These are phyloP conservation scores for Sisymbrium irio DNA, from an alignment of 345 rosid genomes.

Conservation along the genomic window DNA sequence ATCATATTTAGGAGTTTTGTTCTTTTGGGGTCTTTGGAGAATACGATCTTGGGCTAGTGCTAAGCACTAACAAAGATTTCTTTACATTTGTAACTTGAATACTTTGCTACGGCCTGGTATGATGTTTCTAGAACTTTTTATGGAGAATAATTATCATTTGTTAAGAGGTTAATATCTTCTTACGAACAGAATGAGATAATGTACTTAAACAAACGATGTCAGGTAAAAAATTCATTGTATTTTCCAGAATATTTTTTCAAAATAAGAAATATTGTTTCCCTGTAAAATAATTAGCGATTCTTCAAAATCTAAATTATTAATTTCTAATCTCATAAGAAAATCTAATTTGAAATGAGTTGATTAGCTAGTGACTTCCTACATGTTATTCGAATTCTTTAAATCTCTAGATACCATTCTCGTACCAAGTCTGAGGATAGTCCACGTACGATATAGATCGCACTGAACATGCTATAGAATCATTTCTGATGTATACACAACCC, in stretches of 20 bases:
- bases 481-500: constrained; percentile 16
- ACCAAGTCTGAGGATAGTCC: background rate
- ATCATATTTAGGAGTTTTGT: no score
- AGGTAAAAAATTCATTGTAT: background rate
- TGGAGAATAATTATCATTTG: no score
- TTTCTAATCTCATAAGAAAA: no score
- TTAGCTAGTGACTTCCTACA: background rate
- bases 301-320: background rate
- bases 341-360: background rate
- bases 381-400: background rate
- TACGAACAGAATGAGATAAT: background rate
- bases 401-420: constrained; percentile 1
- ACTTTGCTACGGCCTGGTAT: background rate
- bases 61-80: no score
- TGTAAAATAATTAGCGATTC: background rate
- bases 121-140: background rate
- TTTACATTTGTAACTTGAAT: background rate
- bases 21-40: no score
- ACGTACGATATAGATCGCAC: background rate
- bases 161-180: no score
- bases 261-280: background rate
- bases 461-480: constrained; percentile 4
- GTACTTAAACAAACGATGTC: background rate
- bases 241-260: background rate
- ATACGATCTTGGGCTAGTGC: no score